Conservation (phyloP, 75 land plant species). For the Sequoia sempervirens region DNA sequence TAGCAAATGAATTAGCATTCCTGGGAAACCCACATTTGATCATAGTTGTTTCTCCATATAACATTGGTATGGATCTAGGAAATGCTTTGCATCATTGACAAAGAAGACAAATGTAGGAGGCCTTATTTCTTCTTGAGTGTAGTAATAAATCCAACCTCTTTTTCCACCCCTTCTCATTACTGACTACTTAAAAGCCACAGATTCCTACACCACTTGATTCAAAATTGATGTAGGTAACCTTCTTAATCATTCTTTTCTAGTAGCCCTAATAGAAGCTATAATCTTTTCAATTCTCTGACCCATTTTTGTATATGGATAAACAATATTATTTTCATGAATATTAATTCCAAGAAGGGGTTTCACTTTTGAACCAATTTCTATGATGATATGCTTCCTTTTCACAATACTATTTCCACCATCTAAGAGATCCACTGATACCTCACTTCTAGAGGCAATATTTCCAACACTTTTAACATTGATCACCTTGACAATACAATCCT, state of each 20-base stretch:
- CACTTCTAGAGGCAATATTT: too few relatives aligned
- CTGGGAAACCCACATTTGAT: constrained; percentile 78
- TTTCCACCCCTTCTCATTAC: constrained; percentile 86
- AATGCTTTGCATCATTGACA: constrained; percentile 88
- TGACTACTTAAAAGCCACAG: constrained; percentile 81
- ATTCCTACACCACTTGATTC: constrained; percentile 91
- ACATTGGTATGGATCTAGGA: constrained; percentile 80
- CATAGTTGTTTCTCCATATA: constrained; percentile 98
- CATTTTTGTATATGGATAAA: too few relatives aligned
- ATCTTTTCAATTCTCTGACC: too few relatives aligned
- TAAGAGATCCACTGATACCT: too few relatives aligned
- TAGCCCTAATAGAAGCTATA: constrained; percentile 62
- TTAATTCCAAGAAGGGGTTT: too few relatives aligned
- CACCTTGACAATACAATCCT: too few relatives aligned
- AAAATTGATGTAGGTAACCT: constrained; percentile 72
- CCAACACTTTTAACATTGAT: too few relatives aligned
- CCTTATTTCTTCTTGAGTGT: constrained; percentile 89
- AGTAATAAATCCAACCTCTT: constrained; percentile 86
- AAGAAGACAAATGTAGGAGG: constrained; percentile 99
- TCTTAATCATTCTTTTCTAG: constrained; percentile 79
- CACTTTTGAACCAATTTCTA: too few relatives aligned
- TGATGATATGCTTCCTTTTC: too few relatives aligned
- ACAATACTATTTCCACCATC: too few relatives aligned
- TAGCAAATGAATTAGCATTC: constrained; percentile 85
- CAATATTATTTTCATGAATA: too few relatives aligned